These are phyloP conservation scores for Camellia japonica DNA, from an alignment of 148 eudicot species.

Conservation along the genomic window DNA sequence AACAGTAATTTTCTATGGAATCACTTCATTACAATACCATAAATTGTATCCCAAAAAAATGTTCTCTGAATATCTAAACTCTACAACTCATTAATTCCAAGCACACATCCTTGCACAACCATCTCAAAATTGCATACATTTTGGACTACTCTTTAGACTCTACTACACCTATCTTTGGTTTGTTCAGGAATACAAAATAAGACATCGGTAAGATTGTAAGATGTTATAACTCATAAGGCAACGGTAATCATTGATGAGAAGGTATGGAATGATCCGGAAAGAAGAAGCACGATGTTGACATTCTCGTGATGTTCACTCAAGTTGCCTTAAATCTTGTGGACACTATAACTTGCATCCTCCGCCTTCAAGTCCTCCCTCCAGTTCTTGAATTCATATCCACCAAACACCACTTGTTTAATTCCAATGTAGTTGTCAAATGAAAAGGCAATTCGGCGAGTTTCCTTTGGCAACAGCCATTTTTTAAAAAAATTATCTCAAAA, in stretches of 20 bases:
- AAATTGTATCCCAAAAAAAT: not conserved
- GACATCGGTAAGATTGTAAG: not conserved
- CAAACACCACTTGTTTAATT: conserved; percentile 86
- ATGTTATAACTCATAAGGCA: too few species aligned
- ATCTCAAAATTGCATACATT: not conserved
- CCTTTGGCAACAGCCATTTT: too few species aligned
- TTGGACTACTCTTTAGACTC: not conserved
- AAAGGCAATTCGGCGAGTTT: not conserved
- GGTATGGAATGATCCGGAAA: not conserved
- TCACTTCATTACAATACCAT: too few species aligned
- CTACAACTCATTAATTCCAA: not conserved
- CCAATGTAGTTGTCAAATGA: conserved; percentile 61
- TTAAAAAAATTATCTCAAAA: too few species aligned
- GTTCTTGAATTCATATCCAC: conserved; percentile 74
- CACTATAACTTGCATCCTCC: conserved; percentile 65
- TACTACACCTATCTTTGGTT: not conserved
- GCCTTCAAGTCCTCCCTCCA: conserved; percentile 70
- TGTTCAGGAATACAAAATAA: not conserved
- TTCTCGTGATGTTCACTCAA: not conserved
- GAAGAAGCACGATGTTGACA: not conserved
- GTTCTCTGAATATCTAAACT: not conserved
- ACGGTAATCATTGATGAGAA: too few species aligned
- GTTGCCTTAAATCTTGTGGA: conserved; percentile 60
- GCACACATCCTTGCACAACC: not conserved
- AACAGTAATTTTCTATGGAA: too few species aligned